Evolutionary conservation across 345 rosid genomes (phyloP), one percentile per base, ranked within the genome.

Genomic region (Arabidopsis suecica): DNA sequence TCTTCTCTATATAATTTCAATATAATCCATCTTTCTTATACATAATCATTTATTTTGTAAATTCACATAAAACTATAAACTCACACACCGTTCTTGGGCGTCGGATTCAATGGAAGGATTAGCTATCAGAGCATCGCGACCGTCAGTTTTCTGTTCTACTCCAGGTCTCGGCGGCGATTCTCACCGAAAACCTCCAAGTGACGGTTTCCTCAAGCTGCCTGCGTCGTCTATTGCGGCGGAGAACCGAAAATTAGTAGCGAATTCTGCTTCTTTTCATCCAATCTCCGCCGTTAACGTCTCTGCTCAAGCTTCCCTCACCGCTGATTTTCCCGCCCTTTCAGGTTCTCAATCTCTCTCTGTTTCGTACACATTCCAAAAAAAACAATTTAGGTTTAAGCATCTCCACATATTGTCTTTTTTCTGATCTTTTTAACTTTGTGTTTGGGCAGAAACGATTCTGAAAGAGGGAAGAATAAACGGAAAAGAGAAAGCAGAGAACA

Each of bases 401-500:
- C 37, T 34, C 7, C 37, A 34, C 7, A 34, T 1, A 34, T 34
- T 34, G 37, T 34, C 7, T 34, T 34, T 34, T 34, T 34, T 28
- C 11, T 41, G 45, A 41, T 6, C 22, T 16, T 7, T 18, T 7
- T 7, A 16, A 6, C 51, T 36, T 18, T 30, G 13, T 23, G 59
- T 5, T 78, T 20, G 42, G 62, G 51, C 44, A 62, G 86, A 74
- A 65, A 77, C 82, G 76, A 78, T 8, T 18, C 25, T 49, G 16
- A 18, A 49, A 49, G 54, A 84, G 69, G 79, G 77, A 55, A 79
- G 82, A 59, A 55, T 73, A 0, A 73, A 67, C 7, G 61, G 54
- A 37, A 71, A 64, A 18, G 84, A 83, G 55, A 87, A 87, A 47
- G 69, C 88, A 14, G 84, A 84, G 51, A 88, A 91, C 81, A 86